Evolutionary conservation across 768 basidiomycete genomes (phyloP).

Genomic region (Rhodotorula sphaerocarpa): DNA sequence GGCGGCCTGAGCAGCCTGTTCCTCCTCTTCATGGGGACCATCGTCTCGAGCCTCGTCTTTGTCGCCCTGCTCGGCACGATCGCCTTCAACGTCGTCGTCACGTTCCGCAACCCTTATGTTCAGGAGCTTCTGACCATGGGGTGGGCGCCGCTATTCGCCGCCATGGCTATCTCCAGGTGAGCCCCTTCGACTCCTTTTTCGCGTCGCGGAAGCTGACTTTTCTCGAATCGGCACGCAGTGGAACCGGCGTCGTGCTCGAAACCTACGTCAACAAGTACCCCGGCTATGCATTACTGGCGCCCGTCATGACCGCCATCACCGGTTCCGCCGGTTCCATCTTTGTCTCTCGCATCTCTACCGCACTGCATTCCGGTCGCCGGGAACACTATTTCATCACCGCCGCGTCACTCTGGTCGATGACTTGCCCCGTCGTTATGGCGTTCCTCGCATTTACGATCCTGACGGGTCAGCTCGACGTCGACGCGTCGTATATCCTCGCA

Average conservation of each 20-base stretch:
- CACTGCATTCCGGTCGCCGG: constrained; percentile 55
- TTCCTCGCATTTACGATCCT: constrained; percentile 60
- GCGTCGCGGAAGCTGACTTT: background rate
- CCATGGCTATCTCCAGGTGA: constrained; percentile 56
- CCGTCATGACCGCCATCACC: constrained; percentile 80
- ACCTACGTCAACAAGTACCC: constrained; percentile 76
- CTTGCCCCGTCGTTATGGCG: constrained; percentile 68
- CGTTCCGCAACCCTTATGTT: constrained; percentile 60
- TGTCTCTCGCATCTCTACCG: constrained; percentile 81
- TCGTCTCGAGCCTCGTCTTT: constrained; percentile 55
- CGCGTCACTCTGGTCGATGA: constrained; percentile 59
- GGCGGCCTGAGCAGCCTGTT: constrained; percentile 46
- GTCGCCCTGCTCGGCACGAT: constrained; percentile 50
- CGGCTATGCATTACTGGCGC: constrained; percentile 76
- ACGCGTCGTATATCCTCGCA: constrained; percentile 59
- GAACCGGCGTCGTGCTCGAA: constrained; percentile 84
- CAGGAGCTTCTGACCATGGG: constrained; percentile 68
- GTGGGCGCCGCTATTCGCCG: constrained; percentile 83
- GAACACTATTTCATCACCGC: constrained; percentile 33
- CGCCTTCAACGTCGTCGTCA: constrained; percentile 53
- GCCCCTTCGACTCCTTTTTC: background rate
- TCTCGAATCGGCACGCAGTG: constrained; percentile 48
- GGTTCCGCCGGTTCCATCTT: constrained; percentile 85
- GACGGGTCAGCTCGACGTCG: constrained; percentile 71
- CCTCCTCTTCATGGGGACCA: constrained; percentile 34